phyloP scores from a whole-genome alignment of 2,329 filamentous ascomycete species.

The Colletotrichum orchidophilum region DNA sequence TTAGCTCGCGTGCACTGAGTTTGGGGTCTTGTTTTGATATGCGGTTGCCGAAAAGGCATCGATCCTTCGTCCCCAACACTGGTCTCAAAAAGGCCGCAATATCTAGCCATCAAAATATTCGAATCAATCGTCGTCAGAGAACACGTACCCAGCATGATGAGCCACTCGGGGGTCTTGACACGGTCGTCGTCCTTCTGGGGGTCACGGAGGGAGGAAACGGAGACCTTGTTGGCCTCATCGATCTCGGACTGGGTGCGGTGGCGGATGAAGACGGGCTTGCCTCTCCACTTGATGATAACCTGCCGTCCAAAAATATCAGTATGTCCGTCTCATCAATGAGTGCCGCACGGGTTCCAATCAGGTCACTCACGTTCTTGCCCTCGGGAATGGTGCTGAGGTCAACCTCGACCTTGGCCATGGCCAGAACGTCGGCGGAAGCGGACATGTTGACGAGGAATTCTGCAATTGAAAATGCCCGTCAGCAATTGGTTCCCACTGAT shows the following conservation, averaged over 20 bases:
- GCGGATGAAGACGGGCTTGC: constrained; percentile 99
- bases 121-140: background rate
- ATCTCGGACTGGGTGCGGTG: constrained; percentile 96
- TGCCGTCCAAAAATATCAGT: constrained; percentile 46
- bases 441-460: constrained; percentile 99
- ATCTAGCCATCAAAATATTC: background rate
- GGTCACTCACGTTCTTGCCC: constrained; percentile 91
- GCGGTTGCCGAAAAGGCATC: background rate
- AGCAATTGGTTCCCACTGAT: constrained; percentile 20
- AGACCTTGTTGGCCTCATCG: constrained; percentile 89
- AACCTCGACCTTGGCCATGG: constrained; percentile 99
- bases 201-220: constrained; percentile 86
- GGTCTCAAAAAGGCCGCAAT: background rate
- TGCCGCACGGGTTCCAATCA: background rate
- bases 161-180: constrained; percentile 98
- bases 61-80: background rate
- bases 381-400: constrained; percentile 92
- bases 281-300: constrained; percentile 99
- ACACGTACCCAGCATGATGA: constrained; percentile 90
- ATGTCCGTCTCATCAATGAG: background rate
- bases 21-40: background rate
- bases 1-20: constrained; percentile 35
- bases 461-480: constrained; percentile 54
- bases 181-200: constrained; percentile 91
- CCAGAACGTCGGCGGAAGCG: constrained; percentile 96